These are phyloP conservation scores for Dactylellina drechsleri DNA, from an alignment of 2,329 filamentous ascomycete species.

Conservation along the genomic window DNA sequence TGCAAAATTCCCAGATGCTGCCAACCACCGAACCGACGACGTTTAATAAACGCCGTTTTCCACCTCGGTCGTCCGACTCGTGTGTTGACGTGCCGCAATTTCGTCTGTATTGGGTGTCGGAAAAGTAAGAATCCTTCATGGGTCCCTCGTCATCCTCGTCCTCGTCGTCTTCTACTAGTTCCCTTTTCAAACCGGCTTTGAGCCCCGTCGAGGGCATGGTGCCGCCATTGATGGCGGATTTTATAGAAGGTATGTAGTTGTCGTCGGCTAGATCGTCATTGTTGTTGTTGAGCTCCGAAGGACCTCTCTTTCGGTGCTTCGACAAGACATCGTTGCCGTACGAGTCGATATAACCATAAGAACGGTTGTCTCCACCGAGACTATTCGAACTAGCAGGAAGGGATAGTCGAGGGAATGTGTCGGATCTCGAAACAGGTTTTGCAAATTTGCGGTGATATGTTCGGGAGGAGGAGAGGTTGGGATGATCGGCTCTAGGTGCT, in stretches of 20 bases:
- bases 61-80: slow-evolving; percentile 42
- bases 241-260: slow-evolving; percentile 46
- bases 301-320: slow-evolving; percentile 41
- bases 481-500: slow-evolving; percentile 19
- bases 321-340: slow-evolving; percentile 34
- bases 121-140: slow-evolving; percentile 50
- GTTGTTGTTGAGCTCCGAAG: slow-evolving; percentile 46
- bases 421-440: slow-evolving; percentile 48
- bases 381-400: slow-evolving; percentile 12
- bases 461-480: slow-evolving; percentile 28
- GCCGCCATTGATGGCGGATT: slow-evolving; percentile 48
- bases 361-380: not conserved
- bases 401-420: slow-evolving; percentile 28
- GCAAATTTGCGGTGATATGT: slow-evolving; percentile 43
- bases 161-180: slow-evolving; percentile 25
- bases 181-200: slow-evolving; percentile 45
- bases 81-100: slow-evolving; percentile 51
- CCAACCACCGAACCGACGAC: slow-evolving; percentile 54
- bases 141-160: slow-evolving; percentile 31
- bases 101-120: slow-evolving; percentile 43
- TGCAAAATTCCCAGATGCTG: slow-evolving; percentile 54
- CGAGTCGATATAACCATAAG: slow-evolving; percentile 31
- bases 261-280: slow-evolving; percentile 25
- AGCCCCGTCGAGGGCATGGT: slow-evolving; percentile 46
- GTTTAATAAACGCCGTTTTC: slow-evolving; percentile 48